phyloP scores from a whole-genome alignment of 495 filamentous ascomycete genomes.

The Daldinia caldariorum region DNA sequence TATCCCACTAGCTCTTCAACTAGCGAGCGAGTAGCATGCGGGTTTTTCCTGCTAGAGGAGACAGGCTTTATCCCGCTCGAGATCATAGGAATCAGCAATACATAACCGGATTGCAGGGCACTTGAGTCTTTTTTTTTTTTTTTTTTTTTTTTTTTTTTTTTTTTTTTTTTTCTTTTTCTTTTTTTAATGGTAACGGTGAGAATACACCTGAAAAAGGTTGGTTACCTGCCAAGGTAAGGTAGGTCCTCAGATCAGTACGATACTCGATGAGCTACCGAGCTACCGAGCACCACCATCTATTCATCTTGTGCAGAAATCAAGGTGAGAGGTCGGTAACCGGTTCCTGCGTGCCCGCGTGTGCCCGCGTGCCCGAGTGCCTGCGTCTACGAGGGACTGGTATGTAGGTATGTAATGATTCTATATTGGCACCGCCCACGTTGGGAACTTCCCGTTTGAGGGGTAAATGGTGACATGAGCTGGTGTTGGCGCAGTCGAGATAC shows the following conservation, averaged over 20 bases:
- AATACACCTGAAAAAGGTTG: background rate
- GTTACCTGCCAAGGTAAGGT: too few relatives aligned
- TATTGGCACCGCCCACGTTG: constrained; percentile 15
- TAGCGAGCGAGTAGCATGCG: constrained; percentile 18
- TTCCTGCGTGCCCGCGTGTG: background rate
- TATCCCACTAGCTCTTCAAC: background rate
- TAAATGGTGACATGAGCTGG: constrained; percentile 28
- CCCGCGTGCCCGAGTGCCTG: background rate
- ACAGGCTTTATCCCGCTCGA: constrained; percentile 5
- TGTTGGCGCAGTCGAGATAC: constrained; percentile 28
- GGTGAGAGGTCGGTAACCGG: background rate
- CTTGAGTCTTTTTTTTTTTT: background rate
- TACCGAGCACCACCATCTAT: background rate
- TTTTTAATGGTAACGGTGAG: background rate
- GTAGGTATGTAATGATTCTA: too few relatives aligned
- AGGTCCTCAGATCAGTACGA: background rate
- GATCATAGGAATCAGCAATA: constrained; percentile 17
- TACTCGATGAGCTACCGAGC: constrained; percentile 17
- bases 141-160: too few relatives aligned
- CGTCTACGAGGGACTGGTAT: background rate
- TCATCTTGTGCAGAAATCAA: background rate
- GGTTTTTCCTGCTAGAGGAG: constrained; percentile 12
- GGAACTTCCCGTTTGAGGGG: constrained; percentile 30
- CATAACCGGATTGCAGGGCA: constrained; percentile 19
- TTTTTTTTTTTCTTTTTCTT: too few relatives aligned